Percentiles rank a stretch among this genome's conserved stretches.
Conservation (phyloP, 163 green algal species). For the Chloromonas sp. region DNA sequence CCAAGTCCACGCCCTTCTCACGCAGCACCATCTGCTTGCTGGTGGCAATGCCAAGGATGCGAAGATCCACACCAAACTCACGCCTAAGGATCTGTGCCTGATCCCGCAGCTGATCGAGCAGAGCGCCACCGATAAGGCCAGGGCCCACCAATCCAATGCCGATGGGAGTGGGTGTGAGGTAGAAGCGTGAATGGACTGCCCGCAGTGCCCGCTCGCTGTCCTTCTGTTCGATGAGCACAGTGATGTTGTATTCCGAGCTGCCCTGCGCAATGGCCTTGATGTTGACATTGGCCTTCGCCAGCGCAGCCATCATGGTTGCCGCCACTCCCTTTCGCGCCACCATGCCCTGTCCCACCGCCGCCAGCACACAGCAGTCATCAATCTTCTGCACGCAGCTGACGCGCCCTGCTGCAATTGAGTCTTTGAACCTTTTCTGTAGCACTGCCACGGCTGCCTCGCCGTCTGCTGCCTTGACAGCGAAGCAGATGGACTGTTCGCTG, state of each 20-base stretch:
- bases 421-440: slow-evolving; percentile 35
- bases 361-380: slow-evolving; percentile 85
- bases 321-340: slow-evolving; percentile 65
- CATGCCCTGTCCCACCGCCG: slow-evolving; percentile 87
- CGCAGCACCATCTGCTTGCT: slow-evolving; percentile 73
- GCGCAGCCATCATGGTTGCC: slow-evolving; percentile 83
- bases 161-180: slow-evolving; percentile 83
- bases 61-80: slow-evolving; percentile 84
- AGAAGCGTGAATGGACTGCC: slow-evolving; percentile 93
- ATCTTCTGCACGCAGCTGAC: slow-evolving; percentile 52
- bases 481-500: slow-evolving; percentile 96
- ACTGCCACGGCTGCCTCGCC: slow-evolving; percentile 52
- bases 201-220: slow-evolving; percentile 70
- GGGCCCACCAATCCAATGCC: slow-evolving; percentile 86
- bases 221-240: slow-evolving; percentile 78
- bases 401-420: slow-evolving; percentile 29
- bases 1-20: slow-evolving; percentile 72
- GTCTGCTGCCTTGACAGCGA: slow-evolving; percentile 82
- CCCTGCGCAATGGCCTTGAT: slow-evolving; percentile 87
- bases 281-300: slow-evolving; percentile 92
- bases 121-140: slow-evolving; percentile 83
- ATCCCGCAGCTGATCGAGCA: slow-evolving; percentile 85
- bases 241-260: slow-evolving; percentile 98
- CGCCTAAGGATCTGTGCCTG: slow-evolving; percentile 64
- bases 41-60: slow-evolving; percentile 76